Evolutionary conservation across 2,329 filamentous ascomycete species (phyloP).

Genomic region (Scolecobasidium constrictum): DNA sequence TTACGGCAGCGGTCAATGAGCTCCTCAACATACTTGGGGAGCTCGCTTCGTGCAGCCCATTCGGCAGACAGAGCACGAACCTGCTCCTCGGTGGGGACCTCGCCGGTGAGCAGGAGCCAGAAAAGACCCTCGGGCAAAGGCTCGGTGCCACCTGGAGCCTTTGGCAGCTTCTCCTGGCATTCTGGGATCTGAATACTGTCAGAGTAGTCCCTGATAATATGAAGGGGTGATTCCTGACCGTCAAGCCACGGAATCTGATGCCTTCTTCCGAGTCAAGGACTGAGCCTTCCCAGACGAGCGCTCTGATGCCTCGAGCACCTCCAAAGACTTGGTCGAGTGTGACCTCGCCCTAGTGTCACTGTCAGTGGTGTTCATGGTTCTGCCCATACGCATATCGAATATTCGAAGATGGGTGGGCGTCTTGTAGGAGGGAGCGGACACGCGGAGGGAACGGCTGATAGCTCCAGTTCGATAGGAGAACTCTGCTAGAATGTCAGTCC

Average conservation of each 20-base stretch:
- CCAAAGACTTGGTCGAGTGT: slow-evolving; percentile 99
- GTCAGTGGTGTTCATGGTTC: neutral
- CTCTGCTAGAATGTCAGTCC: neutral
- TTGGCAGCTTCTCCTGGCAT: slow-evolving; percentile 94
- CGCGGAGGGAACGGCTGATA: neutral
- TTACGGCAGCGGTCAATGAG: slow-evolving; percentile 97
- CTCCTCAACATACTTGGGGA: slow-evolving; percentile 98
- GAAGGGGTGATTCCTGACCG: slow-evolving; percentile 50
- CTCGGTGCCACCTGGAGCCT: slow-evolving; percentile 92
- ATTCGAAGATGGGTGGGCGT: neutral
- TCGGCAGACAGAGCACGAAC: slow-evolving; percentile 96
- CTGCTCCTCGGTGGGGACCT: slow-evolving; percentile 96
- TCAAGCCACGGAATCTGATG: slow-evolving; percentile 98
- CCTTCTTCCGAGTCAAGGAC: slow-evolving; percentile 98
- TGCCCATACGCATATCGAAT: neutral
- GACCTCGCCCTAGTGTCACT: slow-evolving; percentile 58
- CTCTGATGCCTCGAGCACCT: slow-evolving; percentile 98
- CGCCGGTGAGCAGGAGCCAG: slow-evolving; percentile 97
- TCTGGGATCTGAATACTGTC: slow-evolving; percentile 93
- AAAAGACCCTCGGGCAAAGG: slow-evolving; percentile 98
- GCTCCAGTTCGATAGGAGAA: neutral
- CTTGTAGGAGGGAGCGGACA: neutral
- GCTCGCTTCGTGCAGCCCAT: slow-evolving; percentile 93
- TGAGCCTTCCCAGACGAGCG: slow-evolving; percentile 95
- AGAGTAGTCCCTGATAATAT: no score